Percentiles rank a stretch among this genome's conserved stretches.
phyloP scores from a whole-genome alignment of 345 rosid species.

The Salix arbutifolia region DNA sequence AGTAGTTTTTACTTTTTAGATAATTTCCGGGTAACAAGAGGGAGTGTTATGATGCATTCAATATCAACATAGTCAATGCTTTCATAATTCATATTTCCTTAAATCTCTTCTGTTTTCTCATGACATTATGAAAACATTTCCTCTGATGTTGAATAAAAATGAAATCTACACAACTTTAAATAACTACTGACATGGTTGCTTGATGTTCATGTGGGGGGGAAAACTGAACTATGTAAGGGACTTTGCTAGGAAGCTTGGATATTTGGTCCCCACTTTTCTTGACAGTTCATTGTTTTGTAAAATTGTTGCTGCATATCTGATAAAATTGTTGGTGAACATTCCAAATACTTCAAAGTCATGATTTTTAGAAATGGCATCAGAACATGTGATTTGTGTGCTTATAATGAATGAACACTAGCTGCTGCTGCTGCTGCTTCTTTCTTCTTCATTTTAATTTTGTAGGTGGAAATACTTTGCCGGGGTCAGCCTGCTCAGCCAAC shows the following conservation, averaged over 20 bases:
- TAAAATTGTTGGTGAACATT: neutral
- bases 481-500: slow-evolving; percentile 67
- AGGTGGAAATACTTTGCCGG: slow-evolving; percentile 81
- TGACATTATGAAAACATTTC: neutral
- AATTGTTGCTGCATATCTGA: neutral
- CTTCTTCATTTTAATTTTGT: neutral
- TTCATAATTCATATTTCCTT: neutral
- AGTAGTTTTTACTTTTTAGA: neutral
- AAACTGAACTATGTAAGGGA: neutral
- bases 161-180: neutral
- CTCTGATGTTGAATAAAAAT: neutral
- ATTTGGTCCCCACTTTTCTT: neutral
- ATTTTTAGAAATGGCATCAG: neutral
- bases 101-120: neutral
- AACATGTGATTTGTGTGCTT: neutral
- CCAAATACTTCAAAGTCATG: neutral
- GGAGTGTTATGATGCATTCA: neutral
- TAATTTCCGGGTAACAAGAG: neutral
- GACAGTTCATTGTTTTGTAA: neutral
- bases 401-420: neutral
- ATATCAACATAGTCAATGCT: neutral
- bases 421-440: neutral
- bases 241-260: neutral
- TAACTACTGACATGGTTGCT: neutral
- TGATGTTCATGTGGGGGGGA: neutral